Evolutionary conservation across 2,329 filamentous ascomycete genomes (phyloP).

Genomic region (Colletotrichum navitas): DNA sequence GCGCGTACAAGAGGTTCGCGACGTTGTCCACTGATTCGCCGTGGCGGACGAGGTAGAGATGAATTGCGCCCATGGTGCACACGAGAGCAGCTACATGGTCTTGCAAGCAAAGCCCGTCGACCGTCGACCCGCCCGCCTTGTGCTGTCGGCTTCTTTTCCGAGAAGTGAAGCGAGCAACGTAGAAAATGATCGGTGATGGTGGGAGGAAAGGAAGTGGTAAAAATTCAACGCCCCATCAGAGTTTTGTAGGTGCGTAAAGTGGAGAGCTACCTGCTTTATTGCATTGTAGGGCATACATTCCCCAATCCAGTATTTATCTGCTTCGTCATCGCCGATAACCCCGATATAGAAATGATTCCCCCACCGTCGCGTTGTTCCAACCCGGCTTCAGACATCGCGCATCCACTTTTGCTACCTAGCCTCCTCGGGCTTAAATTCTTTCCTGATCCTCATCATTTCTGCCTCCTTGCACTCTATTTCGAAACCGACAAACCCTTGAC

Average conservation of each 20-base stretch:
- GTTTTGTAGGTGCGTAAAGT: slow-evolving; percentile 25
- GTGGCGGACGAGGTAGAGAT: slow-evolving; percentile 83
- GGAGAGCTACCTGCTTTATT: not conserved
- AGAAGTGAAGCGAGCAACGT: not conserved
- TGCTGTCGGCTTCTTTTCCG: slow-evolving; percentile 5
- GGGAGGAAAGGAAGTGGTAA: not conserved
- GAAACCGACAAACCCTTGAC: not conserved
- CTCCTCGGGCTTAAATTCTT: no score
- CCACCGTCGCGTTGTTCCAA: not conserved
- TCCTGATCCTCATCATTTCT: not conserved
- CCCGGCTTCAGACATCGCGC: not conserved
- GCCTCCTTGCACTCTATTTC: not conserved
- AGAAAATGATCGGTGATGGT: not conserved
- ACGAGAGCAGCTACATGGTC: slow-evolving; percentile 25
- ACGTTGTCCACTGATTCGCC: slow-evolving; percentile 94
- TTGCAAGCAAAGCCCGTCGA: not conserved
- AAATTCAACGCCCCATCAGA: not conserved
- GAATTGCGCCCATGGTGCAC: slow-evolving; percentile 37
- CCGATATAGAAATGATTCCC: not conserved
- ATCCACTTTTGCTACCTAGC: not conserved
- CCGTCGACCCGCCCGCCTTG: not conserved
- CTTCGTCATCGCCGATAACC: not conserved
- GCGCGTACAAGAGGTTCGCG: slow-evolving; percentile 76
- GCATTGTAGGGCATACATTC: not conserved
- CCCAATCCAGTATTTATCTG: no score